Evolutionary conservation across 192 early-diverging fungal species (phyloP).

Genomic region (Podila clonocystis): DNA sequence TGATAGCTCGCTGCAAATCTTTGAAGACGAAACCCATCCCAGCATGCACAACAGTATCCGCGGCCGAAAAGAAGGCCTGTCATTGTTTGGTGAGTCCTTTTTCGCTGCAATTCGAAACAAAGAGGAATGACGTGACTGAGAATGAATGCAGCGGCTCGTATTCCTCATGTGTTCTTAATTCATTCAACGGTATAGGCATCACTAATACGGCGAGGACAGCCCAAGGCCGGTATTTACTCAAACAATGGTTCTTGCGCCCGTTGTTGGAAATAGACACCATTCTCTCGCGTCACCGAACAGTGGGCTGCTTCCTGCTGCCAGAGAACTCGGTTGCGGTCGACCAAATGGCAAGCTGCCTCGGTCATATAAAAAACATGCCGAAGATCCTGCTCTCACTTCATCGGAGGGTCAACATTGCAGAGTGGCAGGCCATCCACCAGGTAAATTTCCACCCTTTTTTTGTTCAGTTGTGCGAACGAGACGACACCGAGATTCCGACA

Average conservation of each 20-base stretch:
- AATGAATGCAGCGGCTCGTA: neutral
- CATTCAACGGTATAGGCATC: slow-evolving; percentile 54
- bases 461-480: too few relatives aligned
- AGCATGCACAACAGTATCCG: slow-evolving; percentile 76
- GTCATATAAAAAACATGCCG: slow-evolving; percentile 60
- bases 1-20: slow-evolving; percentile 81
- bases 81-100: slow-evolving; percentile 72
- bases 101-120: too few relatives aligned
- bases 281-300: slow-evolving; percentile 61
- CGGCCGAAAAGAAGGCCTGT: slow-evolving; percentile 71
- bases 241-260: slow-evolving; percentile 77
- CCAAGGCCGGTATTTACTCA: slow-evolving; percentile 64
- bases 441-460: slow-evolving; percentile 40
- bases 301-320: slow-evolving; percentile 60
- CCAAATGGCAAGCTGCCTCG: slow-evolving; percentile 55
- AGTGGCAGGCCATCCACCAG: slow-evolving; percentile 72
- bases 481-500: neutral
- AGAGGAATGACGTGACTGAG: too few relatives aligned
- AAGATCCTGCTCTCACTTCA: slow-evolving; percentile 55
- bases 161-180: neutral
- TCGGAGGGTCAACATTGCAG: slow-evolving; percentile 55
- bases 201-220: slow-evolving; percentile 70
- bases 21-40: slow-evolving; percentile 82
- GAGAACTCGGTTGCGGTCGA: slow-evolving; percentile 54
- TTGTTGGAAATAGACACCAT: slow-evolving; percentile 58